Conservation (phyloP, 2,329 filamentous ascomycete species). For the Claviceps maximensis region DNA sequence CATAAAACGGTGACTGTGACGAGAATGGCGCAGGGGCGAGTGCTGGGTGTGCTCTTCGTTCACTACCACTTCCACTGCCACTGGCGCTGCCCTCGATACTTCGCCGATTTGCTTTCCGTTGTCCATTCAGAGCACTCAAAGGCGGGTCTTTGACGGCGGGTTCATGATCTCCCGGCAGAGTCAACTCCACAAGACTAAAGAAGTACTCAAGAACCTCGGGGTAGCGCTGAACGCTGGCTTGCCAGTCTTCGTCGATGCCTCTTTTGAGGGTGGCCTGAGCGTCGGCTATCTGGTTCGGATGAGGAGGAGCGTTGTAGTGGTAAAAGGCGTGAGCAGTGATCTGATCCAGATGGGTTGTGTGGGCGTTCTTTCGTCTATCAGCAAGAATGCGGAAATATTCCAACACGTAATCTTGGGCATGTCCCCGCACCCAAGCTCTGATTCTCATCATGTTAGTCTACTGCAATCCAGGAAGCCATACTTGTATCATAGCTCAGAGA, state of each 20-base stretch:
- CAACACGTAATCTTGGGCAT: slow-evolving; percentile 55
- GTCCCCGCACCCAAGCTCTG: slow-evolving; percentile 50
- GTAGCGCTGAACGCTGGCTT: slow-evolving; percentile 59
- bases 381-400: slow-evolving; percentile 50
- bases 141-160: slow-evolving; percentile 46
- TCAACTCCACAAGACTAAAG: slow-evolving; percentile 55
- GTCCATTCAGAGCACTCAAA: slow-evolving; percentile 37
- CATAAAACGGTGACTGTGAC: not conserved
- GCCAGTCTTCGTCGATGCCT: slow-evolving; percentile 70
- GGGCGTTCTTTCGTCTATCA: slow-evolving; percentile 45
- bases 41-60: slow-evolving; percentile 1
- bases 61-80: not conserved
- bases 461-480: not conserved
- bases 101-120: slow-evolving; percentile 34
- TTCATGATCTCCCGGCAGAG: slow-evolving; percentile 50
- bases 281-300: slow-evolving; percentile 48
- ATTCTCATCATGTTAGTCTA: slow-evolving; percentile 7
- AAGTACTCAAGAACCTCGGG: slow-evolving; percentile 76
- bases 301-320: slow-evolving; percentile 43
- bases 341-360: slow-evolving; percentile 41
- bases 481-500: not conserved
- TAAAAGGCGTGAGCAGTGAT: slow-evolving; percentile 42
- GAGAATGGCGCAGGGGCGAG: not conserved
- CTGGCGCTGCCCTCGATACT: not conserved
- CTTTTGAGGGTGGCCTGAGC: slow-evolving; percentile 55